Base-by-base conservation (phyloP, 2,329 filamentous ascomycete genomes). In the Graphium sp. region DNA sequence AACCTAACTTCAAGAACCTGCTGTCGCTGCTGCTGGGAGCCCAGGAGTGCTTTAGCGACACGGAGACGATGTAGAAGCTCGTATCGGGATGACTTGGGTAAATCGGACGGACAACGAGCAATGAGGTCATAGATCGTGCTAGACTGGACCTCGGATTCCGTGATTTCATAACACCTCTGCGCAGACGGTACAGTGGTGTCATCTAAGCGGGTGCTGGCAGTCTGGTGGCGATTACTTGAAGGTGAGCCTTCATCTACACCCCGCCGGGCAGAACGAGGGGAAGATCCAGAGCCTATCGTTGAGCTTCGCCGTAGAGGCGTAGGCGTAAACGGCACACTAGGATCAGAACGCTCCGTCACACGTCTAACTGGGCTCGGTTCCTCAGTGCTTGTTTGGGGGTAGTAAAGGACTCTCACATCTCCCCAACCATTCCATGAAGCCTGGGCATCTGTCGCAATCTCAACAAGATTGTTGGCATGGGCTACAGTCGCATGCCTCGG, bases 41-140 rank as follows among this genome's bases (percentile, higher is more conserved):
- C 65, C 18, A 70, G 60, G 32, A 98, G 60, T 10, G 82, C 82
- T 48, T 84, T 79, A n/a, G 84, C 81, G 32, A 79, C 70, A 33
- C 89, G 75, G 14, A 94, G 54, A 31, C 82, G 77, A 39, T 87
- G 76, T 24, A 98, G 69, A 20, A 87, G 62, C 38, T 95, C 89
- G 44, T 92, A 95, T 38, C 74, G 76, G 9, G 73, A 63, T 26
- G 77, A 64, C 20, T 71, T 55, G 1, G 87, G 81, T 41, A 95
- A 55, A 34, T 79, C 73, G 5, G 60, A 47, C 2, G 76, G 59
- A 26, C 61, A 60, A 21, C 58, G 58, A 4, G 56, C 54, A 27
- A 78, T 47, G 19, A 79, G 54, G 6, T 72, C 57, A 38, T 69
- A 64, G 21, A 74, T 56, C 6, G 64, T 53, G 4, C 53, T 56